Evolutionary conservation across 78 protist genomes (phyloP).

Genomic region (Bigelowiella natans): DNA sequence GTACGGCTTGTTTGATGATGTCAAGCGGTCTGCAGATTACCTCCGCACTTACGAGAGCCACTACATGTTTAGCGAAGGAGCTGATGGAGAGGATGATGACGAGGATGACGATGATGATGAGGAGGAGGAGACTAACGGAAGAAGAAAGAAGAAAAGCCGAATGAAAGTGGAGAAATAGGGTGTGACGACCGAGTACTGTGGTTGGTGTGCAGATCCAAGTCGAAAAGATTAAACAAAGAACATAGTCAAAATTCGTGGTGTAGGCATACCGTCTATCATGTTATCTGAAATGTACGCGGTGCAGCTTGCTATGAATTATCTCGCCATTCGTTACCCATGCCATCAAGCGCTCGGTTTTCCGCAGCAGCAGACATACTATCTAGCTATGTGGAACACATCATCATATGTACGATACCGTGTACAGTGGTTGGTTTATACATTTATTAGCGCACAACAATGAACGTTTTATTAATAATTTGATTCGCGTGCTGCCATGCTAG

Average conservation of each 20-base stretch:
- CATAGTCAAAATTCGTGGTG: too few species aligned
- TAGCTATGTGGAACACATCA: too few species aligned
- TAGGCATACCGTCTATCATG: background rate
- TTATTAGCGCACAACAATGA: too few species aligned
- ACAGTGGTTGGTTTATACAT: too few species aligned
- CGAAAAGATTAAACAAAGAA: too few species aligned
- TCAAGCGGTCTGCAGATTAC: conserved; percentile 68
- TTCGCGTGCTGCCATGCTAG: too few species aligned
- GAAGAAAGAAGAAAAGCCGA: background rate
- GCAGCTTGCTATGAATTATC: background rate
- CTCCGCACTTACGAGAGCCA: conserved; percentile 67
- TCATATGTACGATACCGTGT: too few species aligned
- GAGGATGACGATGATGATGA: too few species aligned
- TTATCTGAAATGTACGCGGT: background rate
- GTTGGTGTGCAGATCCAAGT: too few species aligned
- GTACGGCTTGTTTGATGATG: conserved; percentile 50
- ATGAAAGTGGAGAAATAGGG: background rate
- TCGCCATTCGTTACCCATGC: background rate
- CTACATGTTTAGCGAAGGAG: conserved; percentile 44
- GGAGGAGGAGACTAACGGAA: background rate
- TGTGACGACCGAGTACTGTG: background rate
- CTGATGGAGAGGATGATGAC: conserved; percentile 18
- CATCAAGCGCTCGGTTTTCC: background rate
- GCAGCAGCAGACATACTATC: too few species aligned
- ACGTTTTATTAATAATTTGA: too few species aligned